Percentiles rank a stretch among this genome's conserved stretches.
Conservation (phyloP, 2,329 filamentous ascomycete genomes). For the Sphaerostilbella broomeana region DNA sequence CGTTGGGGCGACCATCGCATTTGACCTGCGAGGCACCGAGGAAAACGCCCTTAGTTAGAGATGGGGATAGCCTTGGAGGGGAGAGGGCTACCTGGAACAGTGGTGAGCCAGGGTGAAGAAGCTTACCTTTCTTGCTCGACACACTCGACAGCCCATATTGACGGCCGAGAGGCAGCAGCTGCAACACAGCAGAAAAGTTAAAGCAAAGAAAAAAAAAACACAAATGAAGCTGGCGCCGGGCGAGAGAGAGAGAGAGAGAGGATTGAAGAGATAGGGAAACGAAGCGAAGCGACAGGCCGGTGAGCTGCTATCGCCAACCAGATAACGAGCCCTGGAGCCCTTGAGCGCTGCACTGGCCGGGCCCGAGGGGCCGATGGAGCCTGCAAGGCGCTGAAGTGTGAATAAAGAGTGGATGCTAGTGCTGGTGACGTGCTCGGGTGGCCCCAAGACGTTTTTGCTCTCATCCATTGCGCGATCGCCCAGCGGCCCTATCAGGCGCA, state of each 20-base stretch:
- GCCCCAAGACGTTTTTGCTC: slow-evolving; percentile 12
- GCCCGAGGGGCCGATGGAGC: slow-evolving; percentile 14
- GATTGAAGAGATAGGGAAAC: not conserved
- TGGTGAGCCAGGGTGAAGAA: not conserved
- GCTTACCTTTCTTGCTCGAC: slow-evolving; percentile 34
- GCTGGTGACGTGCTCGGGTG: slow-evolving; percentile 15
- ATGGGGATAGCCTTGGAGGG: not conserved
- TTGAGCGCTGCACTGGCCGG: too few relatives aligned
- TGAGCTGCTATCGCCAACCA: too few relatives aligned
- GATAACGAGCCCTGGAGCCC: not conserved
- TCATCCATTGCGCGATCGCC: slow-evolving; percentile 13
- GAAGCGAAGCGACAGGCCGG: slow-evolving; percentile 7
- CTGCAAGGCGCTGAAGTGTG: too few relatives aligned
- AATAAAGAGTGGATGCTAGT: too few relatives aligned
- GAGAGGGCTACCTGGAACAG: not conserved
- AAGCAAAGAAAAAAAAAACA: slow-evolving; percentile 1
- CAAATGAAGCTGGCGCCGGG: not conserved
- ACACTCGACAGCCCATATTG: slow-evolving; percentile 35
- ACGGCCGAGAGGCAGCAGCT: slow-evolving; percentile 5
- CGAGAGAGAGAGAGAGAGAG: not conserved
- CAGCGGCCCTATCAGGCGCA: slow-evolving; percentile 7
- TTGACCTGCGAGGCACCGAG: slow-evolving; percentile 28
- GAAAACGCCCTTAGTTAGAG: slow-evolving; percentile 5
- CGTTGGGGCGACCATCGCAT: slow-evolving; percentile 36
- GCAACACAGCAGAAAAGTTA: not conserved